Percentiles rank a stretch among this genome's conserved stretches.
Evolutionary conservation across 495 filamentous ascomycete species (phyloP).

Genomic region (Diplogelasinospora grovesii): DNA sequence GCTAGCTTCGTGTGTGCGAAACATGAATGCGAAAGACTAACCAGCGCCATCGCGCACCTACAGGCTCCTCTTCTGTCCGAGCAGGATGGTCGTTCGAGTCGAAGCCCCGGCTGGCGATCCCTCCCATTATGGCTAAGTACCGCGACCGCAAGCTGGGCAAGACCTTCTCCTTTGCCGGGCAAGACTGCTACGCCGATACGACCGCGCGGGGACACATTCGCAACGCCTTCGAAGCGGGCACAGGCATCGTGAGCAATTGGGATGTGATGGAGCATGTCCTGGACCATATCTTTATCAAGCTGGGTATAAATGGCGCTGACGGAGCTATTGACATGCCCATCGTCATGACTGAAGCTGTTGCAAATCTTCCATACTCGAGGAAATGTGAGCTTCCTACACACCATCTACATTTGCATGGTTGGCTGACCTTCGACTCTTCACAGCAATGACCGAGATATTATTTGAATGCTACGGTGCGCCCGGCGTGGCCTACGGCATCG

Average conservation of each 20-base stretch:
- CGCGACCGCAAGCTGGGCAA: slow-evolving; percentile 85
- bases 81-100: slow-evolving; percentile 93
- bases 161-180: slow-evolving; percentile 83
- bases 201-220: slow-evolving; percentile 85
- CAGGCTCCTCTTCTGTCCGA: slow-evolving; percentile 81
- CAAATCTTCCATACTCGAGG: slow-evolving; percentile 77
- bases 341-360: slow-evolving; percentile 93
- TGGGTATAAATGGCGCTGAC: slow-evolving; percentile 70
- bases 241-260: slow-evolving; percentile 91
- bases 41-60: slow-evolving; percentile 4
- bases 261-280: slow-evolving; percentile 90
- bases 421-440: slow-evolving; percentile 4
- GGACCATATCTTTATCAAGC: slow-evolving; percentile 87
- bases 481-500: slow-evolving; percentile 85
- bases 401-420: neutral
- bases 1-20: slow-evolving; percentile 1
- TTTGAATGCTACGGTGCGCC: slow-evolving; percentile 93
- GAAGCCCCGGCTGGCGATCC: slow-evolving; percentile 67
- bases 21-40: neutral
- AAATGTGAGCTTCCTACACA: slow-evolving; percentile 54
- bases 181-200: slow-evolving; percentile 88
- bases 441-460: slow-evolving; percentile 95
- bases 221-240: slow-evolving; percentile 84
- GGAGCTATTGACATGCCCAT: slow-evolving; percentile 77
- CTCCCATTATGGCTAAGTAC: slow-evolving; percentile 88